phyloP scores from a whole-genome alignment of 2,329 filamentous ascomycete species.

The Penicillium aurantiogriseum region DNA sequence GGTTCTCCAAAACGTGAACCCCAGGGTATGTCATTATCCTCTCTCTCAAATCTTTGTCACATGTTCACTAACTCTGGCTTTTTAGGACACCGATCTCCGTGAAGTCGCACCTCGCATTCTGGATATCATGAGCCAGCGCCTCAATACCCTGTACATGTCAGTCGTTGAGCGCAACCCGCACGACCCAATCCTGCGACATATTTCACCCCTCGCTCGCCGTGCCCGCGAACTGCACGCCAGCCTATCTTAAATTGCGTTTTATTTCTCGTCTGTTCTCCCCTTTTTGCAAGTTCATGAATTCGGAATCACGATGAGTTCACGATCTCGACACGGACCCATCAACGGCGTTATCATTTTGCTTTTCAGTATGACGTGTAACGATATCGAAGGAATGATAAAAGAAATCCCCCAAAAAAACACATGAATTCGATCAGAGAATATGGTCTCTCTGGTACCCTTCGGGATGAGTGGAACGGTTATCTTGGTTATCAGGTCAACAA shows the following conservation, averaged over 20 bases:
- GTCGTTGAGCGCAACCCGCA: constrained; percentile 54
- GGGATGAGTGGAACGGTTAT: background rate
- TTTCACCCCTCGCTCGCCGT: constrained; percentile 47
- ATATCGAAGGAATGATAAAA: constrained; percentile 10
- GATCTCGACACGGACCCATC: constrained; percentile 8
- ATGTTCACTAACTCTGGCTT: background rate
- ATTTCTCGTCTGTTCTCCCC: background rate
- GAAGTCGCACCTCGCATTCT: constrained; percentile 60
- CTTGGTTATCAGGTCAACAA: background rate
- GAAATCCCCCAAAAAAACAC: constrained; percentile 13
- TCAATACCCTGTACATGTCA: constrained; percentile 57
- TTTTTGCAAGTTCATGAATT: background rate
- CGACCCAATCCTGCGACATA: constrained; percentile 53
- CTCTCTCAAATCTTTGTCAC: background rate
- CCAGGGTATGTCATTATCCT: constrained; percentile 44
- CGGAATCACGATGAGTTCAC: background rate
- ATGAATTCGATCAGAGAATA: background rate
- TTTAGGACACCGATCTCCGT: constrained; percentile 53
- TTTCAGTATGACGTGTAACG: constrained; percentile 15
- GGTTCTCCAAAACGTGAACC: constrained; percentile 55
- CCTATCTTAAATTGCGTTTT: background rate
- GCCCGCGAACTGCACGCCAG: constrained; percentile 37
- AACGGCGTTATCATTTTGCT: constrained; percentile 8
- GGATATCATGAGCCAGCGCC: constrained; percentile 57
- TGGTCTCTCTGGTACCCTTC: background rate